phyloP scores from a whole-genome alignment of 1,284 basidiomycete genomes.

The Peniophora sp. region DNA sequence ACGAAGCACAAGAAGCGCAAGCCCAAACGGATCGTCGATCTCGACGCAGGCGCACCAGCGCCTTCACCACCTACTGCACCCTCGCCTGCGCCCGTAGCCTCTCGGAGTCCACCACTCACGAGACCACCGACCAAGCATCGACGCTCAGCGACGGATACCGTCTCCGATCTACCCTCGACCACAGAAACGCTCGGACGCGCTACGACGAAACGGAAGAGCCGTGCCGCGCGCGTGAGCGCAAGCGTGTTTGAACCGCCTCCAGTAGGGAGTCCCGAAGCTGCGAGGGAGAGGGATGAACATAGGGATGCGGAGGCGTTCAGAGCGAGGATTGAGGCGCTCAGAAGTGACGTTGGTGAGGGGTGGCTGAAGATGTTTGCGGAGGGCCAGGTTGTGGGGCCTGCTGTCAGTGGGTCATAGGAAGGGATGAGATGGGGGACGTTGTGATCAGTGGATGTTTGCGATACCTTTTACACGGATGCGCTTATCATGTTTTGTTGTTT shows the following conservation, averaged over 20 bases:
- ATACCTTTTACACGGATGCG: too few species aligned
- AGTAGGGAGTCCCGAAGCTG: conserved; percentile 15
- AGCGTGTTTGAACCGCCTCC: conserved; percentile 53
- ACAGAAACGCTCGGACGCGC: conserved; percentile 12
- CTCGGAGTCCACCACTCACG: not conserved
- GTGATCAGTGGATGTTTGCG: too few species aligned
- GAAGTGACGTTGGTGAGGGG: conserved; percentile 79
- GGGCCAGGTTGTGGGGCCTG: conserved; percentile 27
- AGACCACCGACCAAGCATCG: conserved; percentile 5
- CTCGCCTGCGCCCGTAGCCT: not conserved
- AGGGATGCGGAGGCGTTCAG: conserved; percentile 64
- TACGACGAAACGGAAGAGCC: conserved; percentile 1
- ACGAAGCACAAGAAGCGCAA: conserved; percentile 46
- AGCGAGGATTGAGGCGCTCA: conserved; percentile 70
- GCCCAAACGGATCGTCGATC: conserved; percentile 62
- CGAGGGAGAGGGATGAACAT: conserved; percentile 26
- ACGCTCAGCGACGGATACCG: conserved; percentile 13
- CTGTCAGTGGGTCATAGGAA: too few species aligned
- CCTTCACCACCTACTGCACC: conserved; percentile 17
- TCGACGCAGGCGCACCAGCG: conserved; percentile 35
- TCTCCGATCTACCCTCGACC: not conserved
- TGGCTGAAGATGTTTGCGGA: conserved; percentile 82
- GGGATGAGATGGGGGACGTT: too few species aligned
- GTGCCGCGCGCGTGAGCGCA: conserved; percentile 34
- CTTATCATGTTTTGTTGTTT: too few species aligned